Evolutionary conservation across 352 stramenopile species (phyloP).

Genomic region (Globisporangium camurandrum): DNA sequence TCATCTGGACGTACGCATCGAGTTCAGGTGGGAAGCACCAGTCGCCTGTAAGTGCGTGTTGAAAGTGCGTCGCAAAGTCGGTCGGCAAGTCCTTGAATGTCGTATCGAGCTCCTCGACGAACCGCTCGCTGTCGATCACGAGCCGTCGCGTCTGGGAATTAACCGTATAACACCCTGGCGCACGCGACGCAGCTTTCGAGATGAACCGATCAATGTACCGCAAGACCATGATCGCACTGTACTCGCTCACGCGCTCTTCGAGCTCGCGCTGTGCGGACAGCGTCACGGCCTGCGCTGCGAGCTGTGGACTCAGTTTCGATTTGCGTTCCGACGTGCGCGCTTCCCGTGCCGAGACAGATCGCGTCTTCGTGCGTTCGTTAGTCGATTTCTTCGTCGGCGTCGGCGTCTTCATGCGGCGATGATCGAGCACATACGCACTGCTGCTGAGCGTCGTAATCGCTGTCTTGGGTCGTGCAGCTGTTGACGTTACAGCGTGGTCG

Average conservation of each 20-base stretch:
- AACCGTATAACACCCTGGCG: slow-evolving; percentile 63
- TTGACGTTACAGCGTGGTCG: slow-evolving; percentile 1
- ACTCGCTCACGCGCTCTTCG: slow-evolving; percentile 58
- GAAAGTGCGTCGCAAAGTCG: slow-evolving; percentile 48
- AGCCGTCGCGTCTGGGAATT: slow-evolving; percentile 25
- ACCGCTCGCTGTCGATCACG: slow-evolving; percentile 63
- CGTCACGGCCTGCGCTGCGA: slow-evolving; percentile 57
- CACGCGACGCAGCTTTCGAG: slow-evolving; percentile 61
- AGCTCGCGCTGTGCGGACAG: slow-evolving; percentile 67
- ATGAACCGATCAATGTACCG: slow-evolving; percentile 77
- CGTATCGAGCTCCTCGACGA: slow-evolving; percentile 54
- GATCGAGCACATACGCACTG: not conserved
- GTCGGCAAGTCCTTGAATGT: slow-evolving; percentile 53
- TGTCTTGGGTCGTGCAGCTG: too few relatives aligned
- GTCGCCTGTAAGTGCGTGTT: slow-evolving; percentile 28
- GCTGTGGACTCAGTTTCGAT: slow-evolving; percentile 46
- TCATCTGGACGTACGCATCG: slow-evolving; percentile 70
- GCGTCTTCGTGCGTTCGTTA: slow-evolving; percentile 21
- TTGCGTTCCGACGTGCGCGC: slow-evolving; percentile 41
- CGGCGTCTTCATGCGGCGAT: not conserved
- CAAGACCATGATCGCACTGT: slow-evolving; percentile 77
- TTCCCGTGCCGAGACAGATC: slow-evolving; percentile 33
- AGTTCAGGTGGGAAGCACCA: slow-evolving; percentile 53
- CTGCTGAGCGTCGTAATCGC: too few relatives aligned
- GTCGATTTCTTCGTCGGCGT: slow-evolving; percentile 3